Evolutionary conservation across 1,284 basidiomycete genomes (phyloP).

Genomic region (Agroathelia rolfsii): DNA sequence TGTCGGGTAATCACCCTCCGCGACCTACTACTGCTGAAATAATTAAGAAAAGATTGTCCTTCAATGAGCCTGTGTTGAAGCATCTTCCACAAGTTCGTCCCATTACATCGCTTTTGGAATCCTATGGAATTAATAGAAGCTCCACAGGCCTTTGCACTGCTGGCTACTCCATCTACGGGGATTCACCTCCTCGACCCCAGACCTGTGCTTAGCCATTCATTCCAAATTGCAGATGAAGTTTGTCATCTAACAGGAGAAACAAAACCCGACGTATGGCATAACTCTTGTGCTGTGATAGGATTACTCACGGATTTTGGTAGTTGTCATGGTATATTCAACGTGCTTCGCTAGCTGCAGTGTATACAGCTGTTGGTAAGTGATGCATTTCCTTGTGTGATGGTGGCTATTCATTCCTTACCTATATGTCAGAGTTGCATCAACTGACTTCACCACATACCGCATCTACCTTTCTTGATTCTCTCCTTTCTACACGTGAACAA

Average conservation of each 20-base stretch:
- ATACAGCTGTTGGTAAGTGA: slow-evolving; percentile 50
- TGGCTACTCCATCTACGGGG: slow-evolving; percentile 38
- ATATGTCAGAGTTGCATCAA: slow-evolving; percentile 59
- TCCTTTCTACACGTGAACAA: slow-evolving; percentile 38
- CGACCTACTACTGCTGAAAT: slow-evolving; percentile 32
- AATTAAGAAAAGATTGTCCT: slow-evolving; percentile 41
- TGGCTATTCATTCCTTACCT: neutral
- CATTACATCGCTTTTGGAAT: neutral
- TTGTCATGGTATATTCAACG: slow-evolving; percentile 59
- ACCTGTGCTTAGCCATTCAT: slow-evolving; percentile 49
- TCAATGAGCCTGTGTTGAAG: slow-evolving; percentile 53
- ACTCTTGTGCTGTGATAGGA: slow-evolving; percentile 1
- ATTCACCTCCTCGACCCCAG: slow-evolving; percentile 45
- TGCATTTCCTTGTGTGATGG: slow-evolving; percentile 9
- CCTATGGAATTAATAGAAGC: slow-evolving; percentile 1
- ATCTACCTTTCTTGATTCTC: slow-evolving; percentile 48
- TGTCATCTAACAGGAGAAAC: too few relatives aligned
- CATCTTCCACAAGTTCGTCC: slow-evolving; percentile 53
- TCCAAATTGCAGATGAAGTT: slow-evolving; percentile 55
- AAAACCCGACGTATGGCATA: too few relatives aligned
- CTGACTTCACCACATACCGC: slow-evolving; percentile 59
- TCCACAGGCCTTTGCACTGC: slow-evolving; percentile 51
- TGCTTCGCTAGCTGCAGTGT: slow-evolving; percentile 50
- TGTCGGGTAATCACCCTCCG: too few relatives aligned
- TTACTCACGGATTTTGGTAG: slow-evolving; percentile 25